A percentile compares a stretch with the other conserved stretches of the same genome.
phyloP scores from a whole-genome alignment of 371 early-diverging fungal genomes.

The Chytridium lagenaria region DNA sequence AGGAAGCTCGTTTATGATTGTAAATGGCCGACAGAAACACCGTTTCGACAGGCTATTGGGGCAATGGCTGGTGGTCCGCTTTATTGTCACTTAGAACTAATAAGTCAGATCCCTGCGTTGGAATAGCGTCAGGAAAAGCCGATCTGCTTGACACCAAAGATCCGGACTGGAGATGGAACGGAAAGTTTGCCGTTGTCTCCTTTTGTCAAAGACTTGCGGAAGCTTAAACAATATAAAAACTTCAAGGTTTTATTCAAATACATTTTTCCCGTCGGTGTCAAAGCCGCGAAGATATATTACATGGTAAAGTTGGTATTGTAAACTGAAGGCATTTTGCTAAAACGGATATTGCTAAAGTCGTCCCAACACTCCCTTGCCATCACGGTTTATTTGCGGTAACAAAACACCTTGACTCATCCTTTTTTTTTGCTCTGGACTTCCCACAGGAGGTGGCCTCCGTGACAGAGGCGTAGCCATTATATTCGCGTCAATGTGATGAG shows the following conservation, averaged over 20 bases:
- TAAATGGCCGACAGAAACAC: slow-evolving; percentile 79
- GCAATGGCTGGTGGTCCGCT: slow-evolving; percentile 53
- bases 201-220: too few species aligned
- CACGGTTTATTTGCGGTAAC: not conserved
- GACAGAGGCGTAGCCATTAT: not conserved
- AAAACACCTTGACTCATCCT: not conserved
- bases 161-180: slow-evolving; percentile 61
- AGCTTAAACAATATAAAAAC: not conserved
- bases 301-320: too few species aligned
- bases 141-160: slow-evolving; percentile 67
- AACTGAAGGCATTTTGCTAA: too few species aligned
- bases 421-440: not conserved
- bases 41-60: slow-evolving; percentile 84
- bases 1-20: slow-evolving; percentile 91
- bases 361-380: not conserved
- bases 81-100: slow-evolving; percentile 82
- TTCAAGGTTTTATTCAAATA: not conserved
- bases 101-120: slow-evolving; percentile 87
- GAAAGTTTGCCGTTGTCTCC: slow-evolving; percentile 71
- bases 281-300: too few species aligned
- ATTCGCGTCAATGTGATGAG: not conserved
- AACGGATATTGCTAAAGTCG: not conserved
- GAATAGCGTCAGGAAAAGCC: slow-evolving; percentile 69
- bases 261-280: too few species aligned
- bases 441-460: not conserved